A percentile compares a stretch with the other conserved stretches of the same genome.
These are phyloP conservation scores for Vickermania ingenoplastis DNA, from an alignment of 208 protist genomes.

Conservation along the genomic window DNA sequence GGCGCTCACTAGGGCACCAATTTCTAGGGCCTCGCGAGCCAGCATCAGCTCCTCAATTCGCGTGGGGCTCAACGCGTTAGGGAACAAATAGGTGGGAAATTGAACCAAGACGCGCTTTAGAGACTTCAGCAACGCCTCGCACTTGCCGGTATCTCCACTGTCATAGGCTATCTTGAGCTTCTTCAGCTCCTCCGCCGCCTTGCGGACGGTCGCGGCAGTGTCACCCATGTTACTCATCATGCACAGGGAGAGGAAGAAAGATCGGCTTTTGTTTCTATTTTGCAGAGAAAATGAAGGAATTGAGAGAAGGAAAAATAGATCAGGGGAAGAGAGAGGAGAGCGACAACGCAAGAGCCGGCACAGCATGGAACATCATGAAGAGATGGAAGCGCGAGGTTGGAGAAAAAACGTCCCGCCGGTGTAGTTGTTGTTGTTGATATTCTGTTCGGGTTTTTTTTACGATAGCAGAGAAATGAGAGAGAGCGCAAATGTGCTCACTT, in stretches of 20 bases:
- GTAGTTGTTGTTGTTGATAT: too few relatives aligned
- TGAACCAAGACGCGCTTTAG: conserved; percentile 78
- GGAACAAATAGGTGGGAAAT: conserved; percentile 84
- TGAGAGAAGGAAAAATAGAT: not conserved
- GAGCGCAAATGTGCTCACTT: too few relatives aligned
- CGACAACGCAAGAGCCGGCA: not conserved
- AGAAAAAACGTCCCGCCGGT: too few relatives aligned
- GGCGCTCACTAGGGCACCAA: conserved; percentile 70
- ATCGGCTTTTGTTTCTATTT: not conserved
- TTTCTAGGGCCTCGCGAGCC: conserved; percentile 77
- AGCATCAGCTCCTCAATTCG: conserved; percentile 75
- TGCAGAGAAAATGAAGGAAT: not conserved
- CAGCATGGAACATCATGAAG: not conserved
- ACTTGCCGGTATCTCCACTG: conserved; percentile 35
- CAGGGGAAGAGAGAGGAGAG: not conserved
- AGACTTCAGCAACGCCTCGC: conserved; percentile 31
- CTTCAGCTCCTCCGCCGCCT: conserved; percentile 56
- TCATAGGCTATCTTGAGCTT: conserved; percentile 73
- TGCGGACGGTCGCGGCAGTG: conserved; percentile 50
- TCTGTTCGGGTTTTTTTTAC: too few relatives aligned
- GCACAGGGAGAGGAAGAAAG: not conserved
- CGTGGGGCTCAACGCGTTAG: conserved; percentile 47
- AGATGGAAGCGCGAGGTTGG: too few relatives aligned
- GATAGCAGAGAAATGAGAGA: too few relatives aligned
- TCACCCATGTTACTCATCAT: conserved; percentile 13